Conservation (phyloP, 78 protist species). For the Protostelium mycophagum region DNA sequence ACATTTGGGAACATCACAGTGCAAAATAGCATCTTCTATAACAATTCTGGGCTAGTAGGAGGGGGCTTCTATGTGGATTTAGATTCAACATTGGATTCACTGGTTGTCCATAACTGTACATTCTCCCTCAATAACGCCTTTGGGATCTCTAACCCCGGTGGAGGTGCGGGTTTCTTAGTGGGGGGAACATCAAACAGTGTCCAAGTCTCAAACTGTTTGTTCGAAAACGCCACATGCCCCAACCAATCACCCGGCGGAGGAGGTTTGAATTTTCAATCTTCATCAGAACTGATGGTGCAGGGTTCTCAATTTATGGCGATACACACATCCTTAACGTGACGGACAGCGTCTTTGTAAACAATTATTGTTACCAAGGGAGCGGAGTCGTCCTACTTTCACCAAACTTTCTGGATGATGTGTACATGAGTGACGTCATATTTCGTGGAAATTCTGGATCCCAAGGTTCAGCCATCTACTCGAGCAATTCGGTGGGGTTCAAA, state of each 20-base stretch:
- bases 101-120: neutral
- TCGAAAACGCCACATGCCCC: neutral
- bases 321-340: neutral
- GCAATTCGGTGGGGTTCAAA: too few relatives aligned
- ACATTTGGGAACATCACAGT: too few relatives aligned
- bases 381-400: neutral
- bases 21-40: too few relatives aligned
- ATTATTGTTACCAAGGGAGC: neutral
- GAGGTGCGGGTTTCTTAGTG: neutral
- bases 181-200: neutral
- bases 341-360: neutral
- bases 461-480: too few relatives aligned
- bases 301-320: neutral
- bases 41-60: neutral
- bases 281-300: neutral
- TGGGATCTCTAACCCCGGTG: neutral
- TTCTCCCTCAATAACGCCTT: neutral
- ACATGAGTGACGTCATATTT: too few relatives aligned
- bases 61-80: neutral
- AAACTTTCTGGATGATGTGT: too few relatives aligned
- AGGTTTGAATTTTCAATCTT: neutral
- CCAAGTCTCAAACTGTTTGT: neutral
- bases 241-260: neutral
- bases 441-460: too few relatives aligned
- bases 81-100: neutral